Evolutionary conservation across 345 rosid species (phyloP), one percentile per base, ranked within the genome.

Genomic region (Syzygium grande): DNA sequence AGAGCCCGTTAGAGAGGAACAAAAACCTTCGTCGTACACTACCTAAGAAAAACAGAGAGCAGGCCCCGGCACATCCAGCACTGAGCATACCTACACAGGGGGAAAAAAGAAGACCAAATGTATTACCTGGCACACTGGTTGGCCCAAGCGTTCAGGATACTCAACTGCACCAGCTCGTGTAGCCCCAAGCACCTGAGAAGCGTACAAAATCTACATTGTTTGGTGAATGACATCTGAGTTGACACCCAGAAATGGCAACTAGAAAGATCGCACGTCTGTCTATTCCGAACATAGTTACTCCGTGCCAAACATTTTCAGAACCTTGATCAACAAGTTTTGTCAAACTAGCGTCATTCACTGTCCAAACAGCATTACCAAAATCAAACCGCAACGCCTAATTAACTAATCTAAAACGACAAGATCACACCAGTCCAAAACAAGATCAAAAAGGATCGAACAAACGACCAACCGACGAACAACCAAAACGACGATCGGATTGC

Each of bases 81-180:
- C 46, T 41, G 9, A 53, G 6, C n/a, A 52, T 54, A 54, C 43
- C 54, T 52, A 51, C 65, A 3, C 49, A 9, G 27, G 5, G 2
- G 49, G 16, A 12, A 54, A 88, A 14, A 61, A 16, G 34, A 11
- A 11, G 49, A 51, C 84, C 61, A 73, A 55, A 38, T 4, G 34
- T 4, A 86, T 87, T 90, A 98, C 99, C 99, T 96, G 97, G 89
- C 99, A 98, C 52, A 90, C 85, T 0, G 98, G 97, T 88, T 96
- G 95, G 85, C 98, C 98, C 23, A 86, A 88, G 84, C 99, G 93
- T 92, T 96, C 99, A 0, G 98, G 99, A 84, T 89, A 95, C 89
- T 95, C 96, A 46, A 88, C 94, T 49, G 92, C 93, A 87, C 90
- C 93, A 46, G 92, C 89, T 91, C 96, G 94, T 52, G 87, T 89